A percentile compares a stretch with the other conserved stretches of the same genome.
These are phyloP conservation scores for Mrakia frigida DNA, from an alignment of 768 basidiomycete species.

Conservation along the genomic window DNA sequence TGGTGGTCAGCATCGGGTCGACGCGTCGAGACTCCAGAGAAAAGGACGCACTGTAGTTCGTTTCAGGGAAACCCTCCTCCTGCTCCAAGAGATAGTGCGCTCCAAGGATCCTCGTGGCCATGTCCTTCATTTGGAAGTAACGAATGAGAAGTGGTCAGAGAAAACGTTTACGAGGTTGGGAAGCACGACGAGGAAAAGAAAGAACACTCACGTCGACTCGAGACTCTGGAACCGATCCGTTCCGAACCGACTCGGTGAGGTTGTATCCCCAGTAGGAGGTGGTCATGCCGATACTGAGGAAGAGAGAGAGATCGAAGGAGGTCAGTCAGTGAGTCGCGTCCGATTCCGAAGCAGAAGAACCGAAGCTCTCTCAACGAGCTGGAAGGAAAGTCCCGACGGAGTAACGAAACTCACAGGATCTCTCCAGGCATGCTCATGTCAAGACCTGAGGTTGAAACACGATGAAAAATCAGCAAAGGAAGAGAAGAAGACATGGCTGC, in stretches of 20 bases:
- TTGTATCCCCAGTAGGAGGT: constrained; percentile 60
- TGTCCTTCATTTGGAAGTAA: constrained; percentile 49
- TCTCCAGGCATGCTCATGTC: constrained; percentile 38
- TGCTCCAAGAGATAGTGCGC: constrained; percentile 44
- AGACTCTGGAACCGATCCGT: neutral
- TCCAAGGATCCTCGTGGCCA: constrained; percentile 67
- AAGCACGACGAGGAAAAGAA: too few relatives aligned
- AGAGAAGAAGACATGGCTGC: too few relatives aligned
- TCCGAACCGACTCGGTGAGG: constrained; percentile 49
- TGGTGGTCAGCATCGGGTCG: too few relatives aligned
- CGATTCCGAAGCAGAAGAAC: too few relatives aligned
- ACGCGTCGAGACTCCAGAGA: neutral
- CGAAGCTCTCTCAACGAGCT: too few relatives aligned
- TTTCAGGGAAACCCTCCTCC: constrained; percentile 53
- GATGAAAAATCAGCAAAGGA: too few relatives aligned
- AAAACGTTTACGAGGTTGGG: constrained; percentile 40
- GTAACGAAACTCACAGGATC: constrained; percentile 41
- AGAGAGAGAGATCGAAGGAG: too few relatives aligned
- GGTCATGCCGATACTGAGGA: too few relatives aligned
- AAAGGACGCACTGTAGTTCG: neutral
- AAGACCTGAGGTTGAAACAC: too few relatives aligned
- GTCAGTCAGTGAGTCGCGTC: too few relatives aligned
- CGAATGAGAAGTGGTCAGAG: constrained; percentile 66
- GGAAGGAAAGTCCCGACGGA: too few relatives aligned
- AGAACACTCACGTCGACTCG: neutral